phyloP scores from a whole-genome alignment of 2,329 filamentous ascomycete genomes.

The Gliomastix tumulicola region DNA sequence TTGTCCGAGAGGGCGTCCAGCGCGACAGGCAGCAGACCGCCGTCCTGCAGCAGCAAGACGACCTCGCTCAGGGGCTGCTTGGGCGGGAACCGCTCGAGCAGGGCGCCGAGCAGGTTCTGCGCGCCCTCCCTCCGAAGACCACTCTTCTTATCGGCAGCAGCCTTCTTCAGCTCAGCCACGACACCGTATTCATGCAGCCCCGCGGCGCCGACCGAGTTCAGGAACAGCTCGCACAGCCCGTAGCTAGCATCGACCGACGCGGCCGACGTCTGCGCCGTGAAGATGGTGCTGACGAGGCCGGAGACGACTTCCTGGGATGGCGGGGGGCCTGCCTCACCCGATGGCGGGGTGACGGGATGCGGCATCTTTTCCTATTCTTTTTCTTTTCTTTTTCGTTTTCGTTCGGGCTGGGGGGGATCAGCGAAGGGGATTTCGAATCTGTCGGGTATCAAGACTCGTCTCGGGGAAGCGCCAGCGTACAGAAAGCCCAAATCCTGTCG shows the following conservation, averaged over 20 bases:
- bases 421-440: no score
- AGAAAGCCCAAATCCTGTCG: no score
- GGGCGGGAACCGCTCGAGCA: constrained; percentile 83
- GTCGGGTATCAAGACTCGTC: no score
- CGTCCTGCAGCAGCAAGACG: constrained; percentile 75
- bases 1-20: constrained; percentile 89
- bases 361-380: constrained; percentile 25
- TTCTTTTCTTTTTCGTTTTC: not conserved
- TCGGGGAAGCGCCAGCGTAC: no score
- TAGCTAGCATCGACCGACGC: constrained; percentile 61
- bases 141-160: constrained; percentile 89
- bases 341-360: constrained; percentile 41
- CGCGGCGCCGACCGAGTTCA: constrained; percentile 44
- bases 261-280: constrained; percentile 61
- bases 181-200: constrained; percentile 48
- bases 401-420: no score
- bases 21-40: constrained; percentile 62
- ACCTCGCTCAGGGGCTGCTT: constrained; percentile 74
- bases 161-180: constrained; percentile 56
- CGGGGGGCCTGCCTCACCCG: constrained; percentile 41
- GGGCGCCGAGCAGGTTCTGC: constrained; percentile 88
- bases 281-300: constrained; percentile 59
- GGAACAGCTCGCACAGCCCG: constrained; percentile 51
- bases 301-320: constrained; percentile 61
- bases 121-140: constrained; percentile 78